Percentiles rank a stretch among this genome's conserved stretches.
Evolutionary conservation across 1,284 basidiomycete genomes (phyloP).

Genomic region (Austroboletus olivaceoglutinosus): DNA sequence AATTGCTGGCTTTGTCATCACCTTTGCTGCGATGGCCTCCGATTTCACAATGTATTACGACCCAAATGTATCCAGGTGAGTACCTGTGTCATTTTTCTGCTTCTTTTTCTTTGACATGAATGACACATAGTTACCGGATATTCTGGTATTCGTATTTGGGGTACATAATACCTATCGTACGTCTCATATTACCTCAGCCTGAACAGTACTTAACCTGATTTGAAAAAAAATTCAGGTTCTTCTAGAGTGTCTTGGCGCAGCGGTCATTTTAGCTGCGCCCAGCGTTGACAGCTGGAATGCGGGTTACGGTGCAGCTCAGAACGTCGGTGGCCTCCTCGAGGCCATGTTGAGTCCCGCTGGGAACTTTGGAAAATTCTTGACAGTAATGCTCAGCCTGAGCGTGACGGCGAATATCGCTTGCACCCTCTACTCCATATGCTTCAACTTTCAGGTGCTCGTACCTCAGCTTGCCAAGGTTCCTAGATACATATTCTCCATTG

Average conservation of each 20-base stretch:
- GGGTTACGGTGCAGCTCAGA: conserved; percentile 55
- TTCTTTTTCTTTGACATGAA: conserved; percentile 1
- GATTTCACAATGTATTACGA: conserved; percentile 74
- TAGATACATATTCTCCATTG: conserved; percentile 81
- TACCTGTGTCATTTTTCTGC: not conserved
- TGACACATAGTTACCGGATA: conserved; percentile 52
- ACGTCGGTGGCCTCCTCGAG: conserved; percentile 72
- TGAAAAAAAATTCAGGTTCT: conserved; percentile 38
- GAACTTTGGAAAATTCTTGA: conserved; percentile 84
- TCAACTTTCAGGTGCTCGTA: conserved; percentile 77
- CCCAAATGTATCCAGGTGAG: conserved; percentile 55
- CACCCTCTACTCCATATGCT: conserved; percentile 81
- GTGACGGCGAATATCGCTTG: conserved; percentile 84
- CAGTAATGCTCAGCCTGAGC: conserved; percentile 78
- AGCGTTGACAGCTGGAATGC: conserved; percentile 68
- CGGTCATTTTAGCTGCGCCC: conserved; percentile 56
- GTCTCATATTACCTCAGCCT: conserved; percentile 15
- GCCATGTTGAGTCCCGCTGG: conserved; percentile 70
- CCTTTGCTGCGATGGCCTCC: conserved; percentile 62
- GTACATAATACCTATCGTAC: conserved; percentile 66
- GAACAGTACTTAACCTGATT: not conserved
- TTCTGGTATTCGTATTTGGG: conserved; percentile 77
- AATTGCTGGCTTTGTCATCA: conserved; percentile 73
- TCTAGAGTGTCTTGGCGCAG: conserved; percentile 76
- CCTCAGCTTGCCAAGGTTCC: conserved; percentile 71